Evolutionary conservation across 202 grass and related monocot species (phyloP), one percentile per base, ranked within the genome.

Genomic region (Thinopyrum obtusiflorum): DNA sequence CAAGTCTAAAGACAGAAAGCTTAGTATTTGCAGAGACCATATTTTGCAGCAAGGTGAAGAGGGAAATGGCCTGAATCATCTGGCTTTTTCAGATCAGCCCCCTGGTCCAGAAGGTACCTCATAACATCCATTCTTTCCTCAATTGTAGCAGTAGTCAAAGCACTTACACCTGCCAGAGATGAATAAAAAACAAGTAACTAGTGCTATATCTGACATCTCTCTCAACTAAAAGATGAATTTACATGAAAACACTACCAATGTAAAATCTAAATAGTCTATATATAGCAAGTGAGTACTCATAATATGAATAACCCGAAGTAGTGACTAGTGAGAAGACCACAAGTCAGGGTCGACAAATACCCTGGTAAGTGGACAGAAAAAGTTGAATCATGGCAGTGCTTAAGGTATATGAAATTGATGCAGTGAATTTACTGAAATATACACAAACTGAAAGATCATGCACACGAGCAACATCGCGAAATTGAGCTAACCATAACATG

Each of bases 81-180:
- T 69, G 60, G n/a, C 70, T 78, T 53, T 39, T 83, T 88, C 26
- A 73, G 80, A 72, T 88, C 73, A 64, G 86, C 86, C 73, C 86
- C 80, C 11, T 79, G 82, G 65, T 88, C 86, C 10, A 88, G 73
- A 88, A 88, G 80, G 33, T 88, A 88, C 55, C 65, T 83, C 65
- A 71, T 74, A 39, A 11, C 46, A 31, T 69, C 65, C 51, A 83
- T 25, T 61, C 32, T 78, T 33, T 73, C 86, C 28, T 77, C 64
- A 28, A 88, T 31, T 23, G 86, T 31, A 51, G 86, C 86, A 79
- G 65, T 15, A 71, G 28, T 21, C 64, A 88, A 72, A 79, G 86
- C 53, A 23, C 73, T 87, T 36, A 87, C 9, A 78, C 80, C 80
- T 88, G 73, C 49, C 74, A 78, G 42, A 46, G 1, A 62, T 13